Base-by-base conservation (phyloP, 2,329 filamentous ascomycete species). In the Mycosphaerelloides madeirae region DNA sequence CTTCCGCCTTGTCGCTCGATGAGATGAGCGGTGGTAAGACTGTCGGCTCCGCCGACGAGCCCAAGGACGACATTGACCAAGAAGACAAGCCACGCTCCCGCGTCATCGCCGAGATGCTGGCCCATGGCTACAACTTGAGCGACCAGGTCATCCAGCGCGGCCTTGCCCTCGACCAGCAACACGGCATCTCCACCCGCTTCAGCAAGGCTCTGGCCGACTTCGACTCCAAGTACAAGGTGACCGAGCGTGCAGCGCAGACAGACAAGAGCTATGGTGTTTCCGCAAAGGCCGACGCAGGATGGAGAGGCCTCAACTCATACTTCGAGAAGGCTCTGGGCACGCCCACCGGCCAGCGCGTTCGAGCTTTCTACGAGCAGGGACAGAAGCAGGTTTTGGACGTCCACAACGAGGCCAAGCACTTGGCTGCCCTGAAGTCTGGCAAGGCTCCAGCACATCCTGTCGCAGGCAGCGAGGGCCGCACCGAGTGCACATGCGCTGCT, bases 11-110 rank as follows among this genome's bases (percentile, higher is more conserved):
- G 53, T 78, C 79, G 39, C 75, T 84, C 52, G 83, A 82, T 54
- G 76, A 85, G 45, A 70, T 79, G 40, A 73, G 76, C 41, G 77
- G 79, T 39, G 75, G 78, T 37, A 80, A 85, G 54, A 71, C 74
- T 43, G 71, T 79, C 37, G 73, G 75, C 49, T 67, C 72, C 29
- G 74, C 73, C 48, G 72, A 75, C 47, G 68, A 73, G 31, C 58
- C 66, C 41, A 76, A 77, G 56, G 69, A 70, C 45, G 80, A 89
- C 58, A 83, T 97, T 59, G 81, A 84, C 12, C 93, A 98, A 66
- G 93, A 98, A 70, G 89, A 97, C 75, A 98, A 98, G 78, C 93
- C 93, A 13, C 85, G 90, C 60, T 81, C 86, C 31, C 87, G 93
- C 60, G 95, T 98, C 67, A 70, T 96, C 39, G 93, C 93, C 54